Conservation (phyloP, 805 yeast genomes). For the Candida broadrunensis region DNA sequence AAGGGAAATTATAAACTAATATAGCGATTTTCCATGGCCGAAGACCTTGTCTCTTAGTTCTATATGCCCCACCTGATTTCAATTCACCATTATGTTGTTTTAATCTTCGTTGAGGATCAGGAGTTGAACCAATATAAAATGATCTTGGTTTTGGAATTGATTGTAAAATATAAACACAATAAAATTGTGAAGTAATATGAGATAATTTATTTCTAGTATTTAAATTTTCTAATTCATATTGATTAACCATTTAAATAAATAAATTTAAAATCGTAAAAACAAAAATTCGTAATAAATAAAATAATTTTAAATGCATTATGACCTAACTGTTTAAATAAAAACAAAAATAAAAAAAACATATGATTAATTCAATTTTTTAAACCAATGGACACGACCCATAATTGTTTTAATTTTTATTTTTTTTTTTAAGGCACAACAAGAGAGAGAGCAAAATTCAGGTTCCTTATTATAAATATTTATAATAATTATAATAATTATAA, state of each 20-base stretch:
- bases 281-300: too few species aligned
- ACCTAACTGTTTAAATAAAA: too few species aligned
- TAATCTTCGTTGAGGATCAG: constrained; percentile 64
- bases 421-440: too few species aligned
- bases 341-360: too few species aligned
- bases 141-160: constrained; percentile 56
- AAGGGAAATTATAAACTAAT: constrained; percentile 70
- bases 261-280: too few species aligned
- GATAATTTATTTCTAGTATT: neutral
- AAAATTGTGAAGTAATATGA: constrained; percentile 31
- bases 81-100: constrained; percentile 79
- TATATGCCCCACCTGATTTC: constrained; percentile 62
- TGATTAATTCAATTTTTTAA: too few species aligned
- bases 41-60: constrained; percentile 53
- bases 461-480: too few species aligned
- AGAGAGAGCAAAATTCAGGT: too few species aligned
- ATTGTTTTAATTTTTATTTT: too few species aligned
- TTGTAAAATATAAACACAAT: constrained; percentile 69
- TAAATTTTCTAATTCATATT: neutral
- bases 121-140: constrained; percentile 80
- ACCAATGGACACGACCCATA: too few species aligned
- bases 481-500: too few species aligned
- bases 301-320: too few species aligned
- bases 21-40: constrained; percentile 75
- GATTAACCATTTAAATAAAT: neutral